Conservation (phyloP, 805 yeast species). For the Cephaloascus albidus region DNA sequence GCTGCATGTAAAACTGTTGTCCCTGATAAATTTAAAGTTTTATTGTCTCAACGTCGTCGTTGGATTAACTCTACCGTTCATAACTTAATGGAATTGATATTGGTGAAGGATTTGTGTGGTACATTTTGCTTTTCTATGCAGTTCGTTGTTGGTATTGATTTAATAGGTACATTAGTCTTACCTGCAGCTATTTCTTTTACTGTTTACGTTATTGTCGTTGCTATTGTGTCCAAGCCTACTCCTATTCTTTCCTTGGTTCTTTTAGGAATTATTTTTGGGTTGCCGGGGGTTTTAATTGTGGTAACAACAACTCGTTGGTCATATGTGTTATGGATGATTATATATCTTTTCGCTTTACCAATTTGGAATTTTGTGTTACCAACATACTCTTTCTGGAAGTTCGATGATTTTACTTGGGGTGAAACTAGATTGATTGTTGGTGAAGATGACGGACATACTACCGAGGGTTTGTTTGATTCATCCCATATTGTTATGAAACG, state of each 20-base stretch:
- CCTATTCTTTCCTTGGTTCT: constrained; percentile 71
- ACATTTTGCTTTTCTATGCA: constrained; percentile 95
- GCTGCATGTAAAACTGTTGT: constrained; percentile 90
- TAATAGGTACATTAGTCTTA: constrained; percentile 78
- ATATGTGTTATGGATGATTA: constrained; percentile 69
- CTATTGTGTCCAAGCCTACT: constrained; percentile 65
- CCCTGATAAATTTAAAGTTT: constrained; percentile 72
- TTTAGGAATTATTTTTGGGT: constrained; percentile 71
- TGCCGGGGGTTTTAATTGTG: constrained; percentile 76
- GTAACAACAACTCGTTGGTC: constrained; percentile 69
- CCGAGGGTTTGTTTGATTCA: constrained; percentile 84
- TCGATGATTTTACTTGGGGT: constrained; percentile 96
- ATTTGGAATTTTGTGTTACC: constrained; percentile 91
- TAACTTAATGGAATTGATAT: constrained; percentile 77
- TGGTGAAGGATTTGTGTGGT: constrained; percentile 85
- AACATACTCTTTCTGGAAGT: constrained; percentile 84
- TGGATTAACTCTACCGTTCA: constrained; percentile 96
- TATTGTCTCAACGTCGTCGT: constrained; percentile 88
- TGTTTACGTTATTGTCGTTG: constrained; percentile 61
- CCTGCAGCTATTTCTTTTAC: constrained; percentile 87
- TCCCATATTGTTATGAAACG: constrained; percentile 82
- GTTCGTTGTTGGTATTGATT: constrained; percentile 75
- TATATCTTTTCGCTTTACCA: constrained; percentile 78
- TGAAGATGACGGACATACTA: constrained; percentile 54
- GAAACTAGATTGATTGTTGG: constrained; percentile 78